Conservation (phyloP, 2,329 filamentous ascomycete genomes). For the Penicillium hordei region DNA sequence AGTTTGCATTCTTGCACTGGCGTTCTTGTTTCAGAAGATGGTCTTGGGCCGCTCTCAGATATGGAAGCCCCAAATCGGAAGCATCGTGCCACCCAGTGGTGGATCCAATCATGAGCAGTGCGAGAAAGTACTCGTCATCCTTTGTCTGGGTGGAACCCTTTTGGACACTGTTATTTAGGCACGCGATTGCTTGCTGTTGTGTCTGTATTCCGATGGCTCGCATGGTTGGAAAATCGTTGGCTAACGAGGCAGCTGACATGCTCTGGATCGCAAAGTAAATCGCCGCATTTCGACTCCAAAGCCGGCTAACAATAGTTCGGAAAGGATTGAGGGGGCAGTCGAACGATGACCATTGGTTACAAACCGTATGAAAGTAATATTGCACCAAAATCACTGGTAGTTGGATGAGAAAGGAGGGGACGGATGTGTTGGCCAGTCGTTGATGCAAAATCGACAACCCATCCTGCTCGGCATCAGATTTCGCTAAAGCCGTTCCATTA, state of each 20-base stretch:
- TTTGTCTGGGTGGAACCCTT: slow-evolving; percentile 16
- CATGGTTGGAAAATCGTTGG: slow-evolving; percentile 26
- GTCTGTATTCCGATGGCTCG: slow-evolving; percentile 24
- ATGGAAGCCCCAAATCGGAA: slow-evolving; percentile 21
- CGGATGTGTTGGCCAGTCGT: slow-evolving; percentile 17
- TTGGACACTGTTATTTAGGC: slow-evolving; percentile 20
- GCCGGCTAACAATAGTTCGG: slow-evolving; percentile 20
- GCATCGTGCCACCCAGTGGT: slow-evolving; percentile 25
- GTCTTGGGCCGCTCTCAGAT: slow-evolving; percentile 24
- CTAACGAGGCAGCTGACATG: slow-evolving; percentile 26
- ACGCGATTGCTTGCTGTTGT: slow-evolving; percentile 26
- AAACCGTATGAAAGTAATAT: slow-evolving; percentile 26
- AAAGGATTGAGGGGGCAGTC: slow-evolving; percentile 27
- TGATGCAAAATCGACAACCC: slow-evolving; percentile 21
- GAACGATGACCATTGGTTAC: slow-evolving; percentile 27
- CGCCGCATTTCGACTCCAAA: slow-evolving; percentile 25
- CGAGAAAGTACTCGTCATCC: slow-evolving; percentile 26
- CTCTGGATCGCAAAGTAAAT: slow-evolving; percentile 29
- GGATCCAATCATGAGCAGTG: slow-evolving; percentile 24
- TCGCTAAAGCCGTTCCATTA: slow-evolving; percentile 1
- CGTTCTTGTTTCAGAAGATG: slow-evolving; percentile 20
- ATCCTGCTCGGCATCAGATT: slow-evolving; percentile 8
- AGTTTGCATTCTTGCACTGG: slow-evolving; percentile 17
- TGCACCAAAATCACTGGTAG: slow-evolving; percentile 25
- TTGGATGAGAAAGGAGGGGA: slow-evolving; percentile 25